phyloP scores from a whole-genome alignment of 2,329 filamentous ascomycete genomes.

The Sporothrix dimorphospora region DNA sequence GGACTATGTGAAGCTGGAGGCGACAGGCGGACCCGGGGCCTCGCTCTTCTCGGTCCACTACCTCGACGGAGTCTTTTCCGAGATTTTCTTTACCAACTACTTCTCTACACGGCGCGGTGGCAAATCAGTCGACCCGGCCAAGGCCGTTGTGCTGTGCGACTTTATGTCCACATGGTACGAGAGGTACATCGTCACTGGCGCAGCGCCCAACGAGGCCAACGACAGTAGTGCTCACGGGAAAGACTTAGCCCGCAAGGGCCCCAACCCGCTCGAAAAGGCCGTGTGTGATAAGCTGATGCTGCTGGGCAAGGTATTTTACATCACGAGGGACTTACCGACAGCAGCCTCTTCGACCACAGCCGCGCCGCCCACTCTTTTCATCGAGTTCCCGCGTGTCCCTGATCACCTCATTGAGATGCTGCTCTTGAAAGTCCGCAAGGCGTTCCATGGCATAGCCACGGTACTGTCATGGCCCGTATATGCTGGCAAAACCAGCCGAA shows the following conservation, averaged over 20 bases:
- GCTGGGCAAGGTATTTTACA: constrained; percentile 23
- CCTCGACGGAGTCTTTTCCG: constrained; percentile 29
- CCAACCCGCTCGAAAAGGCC: neutral
- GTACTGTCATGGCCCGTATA: constrained; percentile 20
- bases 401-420: neutral
- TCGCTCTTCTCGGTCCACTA: constrained; percentile 27
- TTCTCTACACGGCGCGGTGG: constrained; percentile 26
- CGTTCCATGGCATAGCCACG: neutral
- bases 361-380: neutral
- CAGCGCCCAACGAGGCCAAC: neutral
- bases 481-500: neutral
- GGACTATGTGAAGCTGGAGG: constrained; percentile 31
- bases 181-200: neutral
- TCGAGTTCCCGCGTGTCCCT: constrained; percentile 23
- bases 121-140: neutral
- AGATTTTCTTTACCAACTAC: constrained; percentile 32
- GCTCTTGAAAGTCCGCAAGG: neutral
- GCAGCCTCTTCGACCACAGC: neutral
- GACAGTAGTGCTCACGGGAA: neutral
- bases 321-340: neutral
- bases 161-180: constrained; percentile 11
- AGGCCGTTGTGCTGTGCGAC: constrained; percentile 18
- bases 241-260: neutral
- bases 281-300: neutral
- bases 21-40: neutral